A percentile compares a stretch with the other conserved stretches of the same genome.
phyloP scores from a whole-genome alignment of 768 basidiomycete species.

The Termitomyces sp. region DNA sequence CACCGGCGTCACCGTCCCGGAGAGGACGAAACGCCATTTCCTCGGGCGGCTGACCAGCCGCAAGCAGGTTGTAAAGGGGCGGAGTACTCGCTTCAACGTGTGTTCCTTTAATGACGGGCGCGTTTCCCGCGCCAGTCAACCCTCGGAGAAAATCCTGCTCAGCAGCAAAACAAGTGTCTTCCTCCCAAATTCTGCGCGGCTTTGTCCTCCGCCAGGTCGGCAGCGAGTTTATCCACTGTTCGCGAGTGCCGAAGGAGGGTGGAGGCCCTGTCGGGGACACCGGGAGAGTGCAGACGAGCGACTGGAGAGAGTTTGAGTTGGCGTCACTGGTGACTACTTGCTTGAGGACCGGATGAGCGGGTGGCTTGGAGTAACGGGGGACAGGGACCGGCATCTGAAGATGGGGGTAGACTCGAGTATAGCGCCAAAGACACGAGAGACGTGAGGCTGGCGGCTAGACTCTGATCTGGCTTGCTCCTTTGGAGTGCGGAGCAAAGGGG shows the following conservation, averaged over 20 bases:
- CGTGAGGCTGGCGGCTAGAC: conserved; percentile 34
- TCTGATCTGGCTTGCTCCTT: conserved; percentile 39
- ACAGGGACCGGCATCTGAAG: conserved; percentile 88
- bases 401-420: conserved; percentile 31
- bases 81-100: conserved; percentile 82
- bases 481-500: conserved; percentile 28
- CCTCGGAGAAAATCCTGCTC: conserved; percentile 63
- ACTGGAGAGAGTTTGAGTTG: conserved; percentile 42
- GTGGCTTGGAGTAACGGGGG: conserved; percentile 50
- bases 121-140: conserved; percentile 76
- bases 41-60: conserved; percentile 13
- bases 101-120: conserved; percentile 78
- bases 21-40: conserved; percentile 8
- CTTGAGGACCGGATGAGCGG: conserved; percentile 66
- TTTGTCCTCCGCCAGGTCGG: conserved; percentile 70
- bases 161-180: conserved; percentile 29
- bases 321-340: conserved; percentile 37
- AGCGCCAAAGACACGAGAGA: conserved; percentile 38
- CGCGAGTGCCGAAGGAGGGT: conserved; percentile 58
- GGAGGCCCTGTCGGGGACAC: conserved; percentile 56
- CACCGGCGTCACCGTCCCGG: conserved; percentile 31
- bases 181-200: conserved; percentile 62
- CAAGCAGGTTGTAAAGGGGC: conserved; percentile 46
- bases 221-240: conserved; percentile 69
- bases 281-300: conserved; percentile 53